Conservation (phyloP, 768 basidiomycete species). For the Lentinus brumalis region DNA sequence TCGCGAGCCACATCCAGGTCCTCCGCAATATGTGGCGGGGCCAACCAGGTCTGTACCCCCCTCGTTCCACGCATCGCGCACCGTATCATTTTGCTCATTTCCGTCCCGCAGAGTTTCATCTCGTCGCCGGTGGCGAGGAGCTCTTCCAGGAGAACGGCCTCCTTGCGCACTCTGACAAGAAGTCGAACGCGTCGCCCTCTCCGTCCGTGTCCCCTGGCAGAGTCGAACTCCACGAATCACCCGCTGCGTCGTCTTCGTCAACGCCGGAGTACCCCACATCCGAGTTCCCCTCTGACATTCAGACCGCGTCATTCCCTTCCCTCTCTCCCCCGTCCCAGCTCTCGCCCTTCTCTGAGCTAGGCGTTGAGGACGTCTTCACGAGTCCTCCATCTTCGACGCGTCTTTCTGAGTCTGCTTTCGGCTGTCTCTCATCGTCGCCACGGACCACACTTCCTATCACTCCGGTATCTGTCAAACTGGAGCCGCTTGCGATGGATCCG, state of each 20-base stretch:
- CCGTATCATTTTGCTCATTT: slow-evolving; percentile 12
- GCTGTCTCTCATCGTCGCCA: slow-evolving; percentile 14
- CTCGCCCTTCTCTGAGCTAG: slow-evolving; percentile 12
- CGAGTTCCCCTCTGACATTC: slow-evolving; percentile 19
- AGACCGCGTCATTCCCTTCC: slow-evolving; percentile 9
- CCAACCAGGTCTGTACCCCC: slow-evolving; percentile 56
- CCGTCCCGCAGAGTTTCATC: slow-evolving; percentile 59
- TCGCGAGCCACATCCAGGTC: slow-evolving; percentile 88
- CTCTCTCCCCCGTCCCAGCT: slow-evolving; percentile 9
- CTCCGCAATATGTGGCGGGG: slow-evolving; percentile 89
- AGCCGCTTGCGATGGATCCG: slow-evolving; percentile 30
- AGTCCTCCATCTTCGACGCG: slow-evolving; percentile 10
- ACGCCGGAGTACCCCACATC: slow-evolving; percentile 26
- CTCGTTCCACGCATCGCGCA: not conserved
- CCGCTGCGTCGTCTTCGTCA: slow-evolving; percentile 28
- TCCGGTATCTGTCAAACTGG: slow-evolving; percentile 26
- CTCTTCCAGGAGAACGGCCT: slow-evolving; percentile 47
- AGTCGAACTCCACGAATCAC: slow-evolving; percentile 16
- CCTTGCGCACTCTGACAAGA: slow-evolving; percentile 51
- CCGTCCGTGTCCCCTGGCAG: slow-evolving; percentile 8
- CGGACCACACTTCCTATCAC: slow-evolving; percentile 12
- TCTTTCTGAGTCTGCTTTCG: slow-evolving; percentile 8
- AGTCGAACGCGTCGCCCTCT: slow-evolving; percentile 8
- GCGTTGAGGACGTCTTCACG: slow-evolving; percentile 9
- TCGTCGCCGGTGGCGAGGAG: slow-evolving; percentile 82